phyloP scores from a whole-genome alignment of 2,329 filamentous ascomycete species.

The Myriangium duriaei region DNA sequence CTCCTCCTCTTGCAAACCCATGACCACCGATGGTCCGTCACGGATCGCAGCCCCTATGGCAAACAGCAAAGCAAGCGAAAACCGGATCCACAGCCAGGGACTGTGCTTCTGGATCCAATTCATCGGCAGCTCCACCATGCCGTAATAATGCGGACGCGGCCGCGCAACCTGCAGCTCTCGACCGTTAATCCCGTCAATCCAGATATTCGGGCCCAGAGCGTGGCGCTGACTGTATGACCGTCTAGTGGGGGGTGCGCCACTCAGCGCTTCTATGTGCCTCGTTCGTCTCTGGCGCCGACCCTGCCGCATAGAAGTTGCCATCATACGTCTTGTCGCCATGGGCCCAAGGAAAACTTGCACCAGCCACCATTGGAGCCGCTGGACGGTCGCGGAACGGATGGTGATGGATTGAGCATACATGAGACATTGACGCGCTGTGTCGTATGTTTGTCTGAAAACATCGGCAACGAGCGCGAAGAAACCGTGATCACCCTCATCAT shows the following conservation, averaged over 20 bases:
- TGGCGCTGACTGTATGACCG: not conserved
- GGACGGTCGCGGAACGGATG: conserved; percentile 18
- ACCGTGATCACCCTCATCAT: conserved; percentile 11
- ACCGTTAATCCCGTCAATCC: conserved; percentile 5
- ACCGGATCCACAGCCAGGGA: conserved; percentile 35
- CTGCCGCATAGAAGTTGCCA: conserved; percentile 11
- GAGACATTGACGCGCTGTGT: conserved; percentile 19
- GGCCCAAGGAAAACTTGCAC: conserved; percentile 21
- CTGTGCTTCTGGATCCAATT: conserved; percentile 16
- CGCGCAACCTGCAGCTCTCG: not conserved
- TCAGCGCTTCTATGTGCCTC: conserved; percentile 2
- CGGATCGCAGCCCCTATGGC: conserved; percentile 37
- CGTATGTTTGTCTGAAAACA: conserved; percentile 18
- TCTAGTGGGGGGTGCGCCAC: not conserved
- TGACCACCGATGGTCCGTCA: conserved; percentile 31
- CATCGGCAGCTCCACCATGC: conserved; percentile 3
- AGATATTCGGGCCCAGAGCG: conserved; percentile 6
- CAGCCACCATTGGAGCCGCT: conserved; percentile 24
- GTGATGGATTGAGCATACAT: conserved; percentile 19
- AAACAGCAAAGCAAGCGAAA: conserved; percentile 35
- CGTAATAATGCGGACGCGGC: not conserved
- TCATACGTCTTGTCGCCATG: conserved; percentile 24
- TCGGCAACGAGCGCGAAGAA: conserved; percentile 18
- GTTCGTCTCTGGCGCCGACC: conserved; percentile 2
- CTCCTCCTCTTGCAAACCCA: conserved; percentile 15